Conservation (phyloP, 2,329 filamentous ascomycete genomes). For the Amylocarpus encephaloides region DNA sequence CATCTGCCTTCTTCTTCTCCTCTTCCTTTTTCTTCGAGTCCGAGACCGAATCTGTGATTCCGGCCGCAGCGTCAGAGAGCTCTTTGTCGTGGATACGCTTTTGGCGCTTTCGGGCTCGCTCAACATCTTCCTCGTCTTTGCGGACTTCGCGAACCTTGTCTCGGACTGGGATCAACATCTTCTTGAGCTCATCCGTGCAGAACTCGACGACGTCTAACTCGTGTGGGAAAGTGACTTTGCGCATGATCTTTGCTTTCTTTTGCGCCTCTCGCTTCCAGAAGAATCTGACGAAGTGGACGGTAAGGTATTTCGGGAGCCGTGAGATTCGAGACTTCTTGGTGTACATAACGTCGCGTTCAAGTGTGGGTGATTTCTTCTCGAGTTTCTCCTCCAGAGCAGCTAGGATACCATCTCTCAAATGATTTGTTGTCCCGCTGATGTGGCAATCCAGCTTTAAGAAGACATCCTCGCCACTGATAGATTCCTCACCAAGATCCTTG, state of each 20-base stretch:
- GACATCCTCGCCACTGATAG: constrained; percentile 59
- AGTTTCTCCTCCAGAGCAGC: constrained; percentile 80
- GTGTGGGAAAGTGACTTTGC: constrained; percentile 92
- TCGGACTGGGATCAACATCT: constrained; percentile 79
- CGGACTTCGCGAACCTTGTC: constrained; percentile 93
- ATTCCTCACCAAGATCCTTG: constrained; percentile 65
- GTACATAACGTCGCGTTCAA: constrained; percentile 75
- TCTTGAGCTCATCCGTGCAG: constrained; percentile 83
- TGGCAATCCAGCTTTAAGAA: constrained; percentile 97
- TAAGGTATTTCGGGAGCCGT: constrained; percentile 87
- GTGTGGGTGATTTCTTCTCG: constrained; percentile 75
- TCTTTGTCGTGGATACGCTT: constrained; percentile 55
- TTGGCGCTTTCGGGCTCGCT: constrained; percentile 85
- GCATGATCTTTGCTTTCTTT: constrained; percentile 99
- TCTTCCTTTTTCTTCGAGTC: constrained; percentile 40
- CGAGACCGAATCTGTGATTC: constrained; percentile 37
- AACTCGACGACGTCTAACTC: constrained; percentile 93
- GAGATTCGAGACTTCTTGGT: constrained; percentile 89
- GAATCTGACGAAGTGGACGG: constrained; percentile 95
- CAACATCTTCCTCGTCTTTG: constrained; percentile 91
- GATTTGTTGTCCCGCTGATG: constrained; percentile 81
- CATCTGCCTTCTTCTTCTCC: constrained; percentile 44
- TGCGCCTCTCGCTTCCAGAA: constrained; percentile 94
- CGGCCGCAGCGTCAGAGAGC: constrained; percentile 42
- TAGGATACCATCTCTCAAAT: constrained; percentile 80